Conservation (phyloP, 1,139 yeast genomes). For the Yamadazyma songkhlaensis region DNA sequence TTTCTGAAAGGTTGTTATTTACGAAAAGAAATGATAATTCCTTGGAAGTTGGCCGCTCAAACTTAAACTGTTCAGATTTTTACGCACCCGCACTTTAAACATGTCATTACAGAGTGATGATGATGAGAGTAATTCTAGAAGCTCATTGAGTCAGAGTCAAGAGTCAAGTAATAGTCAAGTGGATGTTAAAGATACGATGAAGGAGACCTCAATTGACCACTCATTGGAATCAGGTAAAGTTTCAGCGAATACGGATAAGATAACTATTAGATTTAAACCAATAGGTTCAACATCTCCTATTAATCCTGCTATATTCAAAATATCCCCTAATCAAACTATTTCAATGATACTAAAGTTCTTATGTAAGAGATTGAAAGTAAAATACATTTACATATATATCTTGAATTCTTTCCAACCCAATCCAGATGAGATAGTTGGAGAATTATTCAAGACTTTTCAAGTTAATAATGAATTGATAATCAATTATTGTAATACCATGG, state of each 20-base stretch:
- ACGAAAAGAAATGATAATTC: neutral
- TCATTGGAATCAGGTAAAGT: too few relatives aligned
- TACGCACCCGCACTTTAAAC: neutral
- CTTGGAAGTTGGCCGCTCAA: neutral
- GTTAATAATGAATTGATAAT: constrained; percentile 51
- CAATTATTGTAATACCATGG: constrained; percentile 54
- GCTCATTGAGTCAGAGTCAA: neutral
- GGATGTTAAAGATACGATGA: neutral
- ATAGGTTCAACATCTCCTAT: constrained; percentile 57
- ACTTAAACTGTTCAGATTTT: neutral
- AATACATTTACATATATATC: constrained; percentile 37
- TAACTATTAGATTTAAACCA: constrained; percentile 52
- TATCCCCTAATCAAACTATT: constrained; percentile 42
- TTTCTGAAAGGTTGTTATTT: too few relatives aligned
- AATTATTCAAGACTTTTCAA: constrained; percentile 41
- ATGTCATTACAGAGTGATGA: constrained; percentile 6
- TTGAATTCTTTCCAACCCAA: constrained; percentile 62
- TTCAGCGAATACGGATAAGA: constrained; percentile 24
- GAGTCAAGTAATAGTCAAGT: neutral
- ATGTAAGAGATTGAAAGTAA: constrained; percentile 34
- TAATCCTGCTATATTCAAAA: constrained; percentile 47
- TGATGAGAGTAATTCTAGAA: neutral
- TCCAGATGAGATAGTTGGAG: constrained; percentile 55
- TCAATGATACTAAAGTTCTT: constrained; percentile 46
- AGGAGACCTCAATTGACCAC: too few relatives aligned